Base-by-base conservation (phyloP, 352 stramenopile species). In the Blastocystis sp. region DNA sequence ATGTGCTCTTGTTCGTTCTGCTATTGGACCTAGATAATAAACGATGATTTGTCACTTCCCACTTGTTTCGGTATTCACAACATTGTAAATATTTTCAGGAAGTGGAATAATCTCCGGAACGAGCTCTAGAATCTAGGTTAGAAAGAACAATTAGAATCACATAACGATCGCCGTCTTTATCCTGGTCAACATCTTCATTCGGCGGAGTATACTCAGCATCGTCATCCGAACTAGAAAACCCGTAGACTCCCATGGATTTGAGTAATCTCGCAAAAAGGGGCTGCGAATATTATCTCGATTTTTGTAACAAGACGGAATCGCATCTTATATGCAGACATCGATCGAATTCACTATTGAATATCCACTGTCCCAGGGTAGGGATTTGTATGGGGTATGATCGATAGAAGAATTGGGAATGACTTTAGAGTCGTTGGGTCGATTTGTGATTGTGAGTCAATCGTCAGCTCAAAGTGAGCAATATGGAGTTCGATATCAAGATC, bases 51-150 rank as follows among this genome's bases (percentile, higher is more conserved):
- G 1, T 37, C 27, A 52, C 42, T 21, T 52, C 0, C 1, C 14
- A 83, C 71, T 83, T 11, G 49, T 61, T 24, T 83, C 71, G 4
- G 51, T 29, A 59, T 83, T 63, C 21, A 59, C 51, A 2, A 83
- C 42, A 24, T 51, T 59, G 43, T 66, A 66, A 9, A 83, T 83
- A 37, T 83, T 83, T 37, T 83, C 71, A 16, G 71, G 71, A 61
- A 83, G 71, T 27, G 71, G 71, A 46, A 83, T 83, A 66, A 83
- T 83, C 51, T 83, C 71, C 51, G 71, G 71, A 52, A 65, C 71
- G 3, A 83, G 71, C 16, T 83, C 71, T 52, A 77, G 19, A 35
- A 77, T 77, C 65, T 77, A 56, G 54, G 2, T 61, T 5, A 61
- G 54, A 14, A 5, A 32, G 6, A 32, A 32, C 3, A 32, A 32